Base-by-base conservation (phyloP, 306 rosid species). In the Inga leiocalycina region DNA sequence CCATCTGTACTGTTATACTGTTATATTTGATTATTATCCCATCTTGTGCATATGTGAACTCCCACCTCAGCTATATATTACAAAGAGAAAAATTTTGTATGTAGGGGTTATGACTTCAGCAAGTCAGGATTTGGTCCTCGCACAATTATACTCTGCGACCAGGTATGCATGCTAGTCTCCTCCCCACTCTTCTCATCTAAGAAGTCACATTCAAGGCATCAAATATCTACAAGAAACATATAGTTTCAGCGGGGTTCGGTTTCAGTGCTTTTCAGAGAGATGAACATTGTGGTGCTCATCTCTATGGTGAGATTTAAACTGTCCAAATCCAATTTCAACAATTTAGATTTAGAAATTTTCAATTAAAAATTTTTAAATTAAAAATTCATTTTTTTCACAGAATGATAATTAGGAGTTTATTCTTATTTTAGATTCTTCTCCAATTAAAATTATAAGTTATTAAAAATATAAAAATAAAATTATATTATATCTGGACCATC, bases 121-220 rank as follows among this genome's bases (percentile, higher is more conserved):
- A 93, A 78, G 88, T 89, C 97, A 43, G 99, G 99, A 48, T 95
- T 95, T 88, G 98, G 99, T 69, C 98, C 99, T 45, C 95, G 97
- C 59, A 95, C 98, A 57, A 91, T 95, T 74, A 91, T 93, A 87
- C 87, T 95, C 27, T 95, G 98, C 75, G 99, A 93, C 84, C 99
- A 95, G 98, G 98, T 91, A 79, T 69, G 54, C 78, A 37, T 30
- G 61, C 59, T 52, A 59, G 57, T 59, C 34, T 59, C 66, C 66
- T 59, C 8, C 66, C 66, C 32, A 5, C 20, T 12, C 70, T 64
- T 32, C 45, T 74, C 6, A 20, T 48, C 16, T 74, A 67, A 3
- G 78, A 71, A 67, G 37, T 75, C 48, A 17, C 46, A 35, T 82
- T 41, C 57, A 48, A 81, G 78, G 79, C 68, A 76, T 24, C 67